Conservation (phyloP, 345 rosid genomes). For the Corymbia maculata region DNA sequence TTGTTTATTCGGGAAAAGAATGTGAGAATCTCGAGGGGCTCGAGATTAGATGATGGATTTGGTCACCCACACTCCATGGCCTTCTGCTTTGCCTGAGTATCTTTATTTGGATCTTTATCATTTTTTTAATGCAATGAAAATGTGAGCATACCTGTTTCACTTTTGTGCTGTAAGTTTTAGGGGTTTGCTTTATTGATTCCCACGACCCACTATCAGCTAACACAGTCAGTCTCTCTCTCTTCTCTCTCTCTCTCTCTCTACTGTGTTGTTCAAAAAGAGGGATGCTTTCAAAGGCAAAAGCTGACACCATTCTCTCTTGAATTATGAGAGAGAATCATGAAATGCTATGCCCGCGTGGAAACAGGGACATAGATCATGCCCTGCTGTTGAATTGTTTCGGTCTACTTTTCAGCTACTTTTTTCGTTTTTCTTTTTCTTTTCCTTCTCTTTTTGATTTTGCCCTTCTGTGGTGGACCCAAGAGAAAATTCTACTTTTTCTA, state of each 20-base stretch:
- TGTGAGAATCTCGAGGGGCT: constrained; percentile 1
- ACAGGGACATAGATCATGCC: not conserved
- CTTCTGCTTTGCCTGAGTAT: not conserved
- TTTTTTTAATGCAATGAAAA: not conserved
- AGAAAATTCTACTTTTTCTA: not conserved
- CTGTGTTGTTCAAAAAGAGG: not conserved
- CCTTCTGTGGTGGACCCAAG: not conserved
- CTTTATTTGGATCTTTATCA: not conserved
- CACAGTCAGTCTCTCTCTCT: not conserved
- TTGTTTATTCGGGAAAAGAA: not conserved
- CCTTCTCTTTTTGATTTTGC: not conserved
- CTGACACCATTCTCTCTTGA: not conserved
- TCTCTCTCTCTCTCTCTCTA: not conserved
- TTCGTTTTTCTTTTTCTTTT: not conserved
- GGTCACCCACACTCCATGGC: not conserved
- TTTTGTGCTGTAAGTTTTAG: not conserved
- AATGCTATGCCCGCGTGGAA: not conserved
- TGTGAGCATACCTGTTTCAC: not conserved
- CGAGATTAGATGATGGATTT: not conserved
- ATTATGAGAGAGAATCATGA: not conserved
- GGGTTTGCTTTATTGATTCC: constrained; percentile 1
- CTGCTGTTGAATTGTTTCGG: not conserved
- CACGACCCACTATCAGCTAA: not conserved
- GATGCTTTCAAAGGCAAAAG: constrained; percentile 4
- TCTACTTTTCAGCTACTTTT: not conserved